Evolutionary conservation across 2,329 filamentous ascomycete species (phyloP).

Genomic region (Penicillium rolfsii): DNA sequence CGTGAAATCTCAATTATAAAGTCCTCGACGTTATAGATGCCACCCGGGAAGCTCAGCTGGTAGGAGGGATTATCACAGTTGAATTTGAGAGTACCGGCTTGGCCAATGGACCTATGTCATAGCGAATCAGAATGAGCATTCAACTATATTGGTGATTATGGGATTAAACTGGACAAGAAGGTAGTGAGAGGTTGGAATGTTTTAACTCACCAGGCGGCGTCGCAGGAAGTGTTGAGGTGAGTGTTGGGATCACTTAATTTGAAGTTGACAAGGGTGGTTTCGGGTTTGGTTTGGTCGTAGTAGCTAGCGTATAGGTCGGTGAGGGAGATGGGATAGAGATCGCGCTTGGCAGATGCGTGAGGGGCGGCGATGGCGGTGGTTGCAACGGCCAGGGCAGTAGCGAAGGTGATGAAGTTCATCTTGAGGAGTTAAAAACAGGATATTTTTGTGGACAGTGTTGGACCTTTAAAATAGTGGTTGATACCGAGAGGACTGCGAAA

Average conservation of each 20-base stretch:
- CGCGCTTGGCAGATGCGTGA: constrained; percentile 13
- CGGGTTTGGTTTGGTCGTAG: constrained; percentile 13
- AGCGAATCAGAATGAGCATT: constrained; percentile 5
- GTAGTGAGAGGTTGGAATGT: background rate
- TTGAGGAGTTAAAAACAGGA: background rate
- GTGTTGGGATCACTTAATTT: constrained; percentile 23
- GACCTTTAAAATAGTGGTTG: background rate
- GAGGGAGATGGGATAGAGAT: constrained; percentile 14
- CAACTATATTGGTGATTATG: too few relatives aligned
- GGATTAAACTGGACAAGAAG: background rate
- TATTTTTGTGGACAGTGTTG: too few relatives aligned
- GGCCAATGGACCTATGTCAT: constrained; percentile 15
- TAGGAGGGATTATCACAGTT: constrained; percentile 19
- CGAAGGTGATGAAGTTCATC: constrained; percentile 20
- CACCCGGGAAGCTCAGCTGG: constrained; percentile 19
- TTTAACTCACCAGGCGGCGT: constrained; percentile 18
- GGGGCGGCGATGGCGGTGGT: constrained; percentile 16
- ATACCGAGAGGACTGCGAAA: background rate
- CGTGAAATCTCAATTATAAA: constrained; percentile 19
- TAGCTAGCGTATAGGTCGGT: constrained; percentile 15
- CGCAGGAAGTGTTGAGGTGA: constrained; percentile 13
- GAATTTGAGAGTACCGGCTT: constrained; percentile 14
- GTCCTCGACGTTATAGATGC: constrained; percentile 25
- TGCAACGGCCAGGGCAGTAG: constrained; percentile 16
- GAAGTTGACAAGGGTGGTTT: constrained; percentile 11